Percentiles rank a stretch among this genome's conserved stretches.
Conservation (phyloP, 768 basidiomycete genomes). For the Mycena belliarum region DNA sequence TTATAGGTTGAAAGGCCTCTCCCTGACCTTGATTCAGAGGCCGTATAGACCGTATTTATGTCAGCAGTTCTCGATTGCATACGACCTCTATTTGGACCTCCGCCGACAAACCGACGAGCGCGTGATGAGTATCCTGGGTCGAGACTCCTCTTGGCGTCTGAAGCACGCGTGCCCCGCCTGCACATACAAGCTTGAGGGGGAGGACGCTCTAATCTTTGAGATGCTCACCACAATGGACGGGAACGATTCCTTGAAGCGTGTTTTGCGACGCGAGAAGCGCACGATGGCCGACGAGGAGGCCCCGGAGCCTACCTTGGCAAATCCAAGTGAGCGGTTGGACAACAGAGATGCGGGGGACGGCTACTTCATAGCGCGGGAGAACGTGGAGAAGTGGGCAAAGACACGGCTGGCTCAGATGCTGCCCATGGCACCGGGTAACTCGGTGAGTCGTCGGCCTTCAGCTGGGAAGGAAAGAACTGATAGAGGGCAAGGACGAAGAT, state of each 20-base stretch:
- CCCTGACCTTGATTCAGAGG: too few species aligned
- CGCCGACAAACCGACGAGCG: constrained; percentile 5
- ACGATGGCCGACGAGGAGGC: neutral
- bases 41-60: neutral
- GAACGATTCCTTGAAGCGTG: constrained; percentile 27
- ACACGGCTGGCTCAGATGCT: neutral
- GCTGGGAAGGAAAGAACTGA: too few species aligned
- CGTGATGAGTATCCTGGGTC: constrained; percentile 10
- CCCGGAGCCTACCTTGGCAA: constrained; percentile 6
- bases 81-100: constrained; percentile 22
- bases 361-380: constrained; percentile 13
- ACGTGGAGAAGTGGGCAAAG: constrained; percentile 17
- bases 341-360: constrained; percentile 1
- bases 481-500: neutral
- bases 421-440: too few species aligned
- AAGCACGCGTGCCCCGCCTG: constrained; percentile 29
- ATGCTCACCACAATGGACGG: constrained; percentile 27
- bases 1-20: neutral
- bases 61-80: constrained; percentile 21
- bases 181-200: constrained; percentile 25
- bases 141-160: constrained; percentile 19
- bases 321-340: constrained; percentile 9
- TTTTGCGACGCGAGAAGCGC: neutral
- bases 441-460: too few species aligned
- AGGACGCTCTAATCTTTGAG: constrained; percentile 17